phyloP scores from a whole-genome alignment of 768 basidiomycete species.

The Pleurotus pulmonarius region DNA sequence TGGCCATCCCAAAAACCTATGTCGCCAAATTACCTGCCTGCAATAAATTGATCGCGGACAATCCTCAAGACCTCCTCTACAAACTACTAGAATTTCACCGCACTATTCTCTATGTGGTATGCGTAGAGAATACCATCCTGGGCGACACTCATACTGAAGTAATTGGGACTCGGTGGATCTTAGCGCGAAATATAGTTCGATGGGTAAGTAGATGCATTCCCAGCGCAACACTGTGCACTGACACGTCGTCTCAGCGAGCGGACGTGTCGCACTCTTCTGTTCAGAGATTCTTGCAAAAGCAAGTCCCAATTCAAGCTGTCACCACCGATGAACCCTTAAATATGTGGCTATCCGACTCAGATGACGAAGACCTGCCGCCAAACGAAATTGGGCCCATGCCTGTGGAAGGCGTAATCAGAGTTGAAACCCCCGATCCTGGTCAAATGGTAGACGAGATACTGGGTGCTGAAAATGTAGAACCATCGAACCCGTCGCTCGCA shows the following conservation, averaged over 20 bases:
- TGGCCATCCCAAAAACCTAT: background rate
- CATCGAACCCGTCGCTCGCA: background rate
- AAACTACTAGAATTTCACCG: slow-evolving; percentile 14
- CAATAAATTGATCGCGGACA: background rate
- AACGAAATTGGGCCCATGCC: no score
- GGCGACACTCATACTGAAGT: slow-evolving; percentile 9
- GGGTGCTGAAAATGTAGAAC: background rate
- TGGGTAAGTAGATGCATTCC: slow-evolving; percentile 17
- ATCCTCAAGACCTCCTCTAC: slow-evolving; percentile 2
- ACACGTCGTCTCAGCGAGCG: slow-evolving; percentile 3
- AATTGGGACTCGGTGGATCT: slow-evolving; percentile 19
- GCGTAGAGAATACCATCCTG: slow-evolving; percentile 16
- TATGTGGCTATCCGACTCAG: no score
- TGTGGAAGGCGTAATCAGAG: no score
- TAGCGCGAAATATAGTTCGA: slow-evolving; percentile 16
- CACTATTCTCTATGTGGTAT: slow-evolving; percentile 20
- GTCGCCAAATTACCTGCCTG: background rate
- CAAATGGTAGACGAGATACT: background rate
- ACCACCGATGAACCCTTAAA: background rate
- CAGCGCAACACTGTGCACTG: background rate
- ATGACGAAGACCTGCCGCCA: no score
- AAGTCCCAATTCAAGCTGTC: background rate
- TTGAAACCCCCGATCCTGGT: background rate
- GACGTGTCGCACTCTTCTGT: background rate
- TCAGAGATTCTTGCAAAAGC: background rate